Percentiles rank a stretch among this genome's conserved stretches.
These are phyloP conservation scores for Plantago ovata DNA, from an alignment of 257 asterid species.

Conservation along the genomic window DNA sequence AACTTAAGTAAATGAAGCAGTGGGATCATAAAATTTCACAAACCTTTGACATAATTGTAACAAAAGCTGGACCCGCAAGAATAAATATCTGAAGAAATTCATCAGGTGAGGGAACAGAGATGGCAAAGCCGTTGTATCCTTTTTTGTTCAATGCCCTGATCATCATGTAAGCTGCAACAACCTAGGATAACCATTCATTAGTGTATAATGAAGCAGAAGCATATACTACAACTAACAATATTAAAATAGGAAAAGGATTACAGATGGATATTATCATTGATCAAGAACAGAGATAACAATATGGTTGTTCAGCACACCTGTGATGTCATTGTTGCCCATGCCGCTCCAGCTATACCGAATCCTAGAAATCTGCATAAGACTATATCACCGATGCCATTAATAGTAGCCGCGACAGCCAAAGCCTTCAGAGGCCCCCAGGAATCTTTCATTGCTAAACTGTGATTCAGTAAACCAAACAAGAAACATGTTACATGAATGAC, in stretches of 20 bases:
- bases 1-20: too few relatives aligned
- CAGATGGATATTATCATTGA: too few relatives aligned
- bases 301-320: constrained; percentile 77
- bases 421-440: constrained; percentile 99
- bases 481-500: neutral
- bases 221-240: too few relatives aligned
- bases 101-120: constrained; percentile 67
- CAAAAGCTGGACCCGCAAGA: constrained; percentile 92
- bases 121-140: constrained; percentile 81
- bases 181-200: too few relatives aligned
- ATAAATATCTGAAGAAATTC: constrained; percentile 66
- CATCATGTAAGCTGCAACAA: constrained; percentile 95
- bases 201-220: too few relatives aligned
- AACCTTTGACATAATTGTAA: constrained; percentile 95
- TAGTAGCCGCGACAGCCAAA: constrained; percentile 72
- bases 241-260: too few relatives aligned
- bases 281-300: too few relatives aligned
- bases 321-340: constrained; percentile 99
- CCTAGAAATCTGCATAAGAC: constrained; percentile 71
- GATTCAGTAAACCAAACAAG: constrained; percentile 17
- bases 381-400: constrained; percentile 87
- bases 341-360: constrained; percentile 98
- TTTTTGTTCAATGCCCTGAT: constrained; percentile 61
- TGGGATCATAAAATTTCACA: too few relatives aligned
- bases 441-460: constrained; percentile 97